Evolutionary conservation across 2,329 filamentous ascomycete species (phyloP), one percentile per base, ranked within the genome.

Genomic region (Pseudogymnoascus sp.): DNA sequence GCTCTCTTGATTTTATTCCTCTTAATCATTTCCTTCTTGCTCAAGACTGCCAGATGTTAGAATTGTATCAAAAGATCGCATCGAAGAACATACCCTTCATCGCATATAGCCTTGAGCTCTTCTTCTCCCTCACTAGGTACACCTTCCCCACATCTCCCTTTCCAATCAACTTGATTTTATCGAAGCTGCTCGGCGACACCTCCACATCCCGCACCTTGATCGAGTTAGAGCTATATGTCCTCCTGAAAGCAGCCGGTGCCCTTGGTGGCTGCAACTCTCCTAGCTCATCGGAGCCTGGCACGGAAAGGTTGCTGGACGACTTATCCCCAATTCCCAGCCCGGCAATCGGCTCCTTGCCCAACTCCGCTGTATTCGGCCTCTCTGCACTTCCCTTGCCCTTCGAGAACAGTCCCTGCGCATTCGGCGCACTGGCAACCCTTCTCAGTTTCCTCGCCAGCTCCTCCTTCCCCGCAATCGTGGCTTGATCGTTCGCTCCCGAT

Each of bases 1-100:
- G 94, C 94, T 72, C 94, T 86, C 82, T 99, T 99, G 78, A 99
- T 99, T 82, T 99, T 99, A 81, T 99, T 99, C 62, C 94, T 89
- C 80, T 99, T 99, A 76, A 99, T 99, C 94, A 99, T 99, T 76
- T 99, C 94, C 80, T 97, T 97, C 77, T 99, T 99, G 82, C 92
- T 97, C 75, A 99, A 74, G 5, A 99, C 94, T 97, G 71, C 14
- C 60, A 59, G 59, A 43, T 60, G 73, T 82, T 68, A 81, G 76
- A 68, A 47, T 8, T n/a, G 20, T 28, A 28, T 47, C 41, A 47
- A 25, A 22, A 11, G 6, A 28, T 47, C 12, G 50, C 33, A 59
- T 60, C 5, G 36, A 58, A 11, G 60, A 63, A 74, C 80, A 68
- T 74, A 97, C 93, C 93, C 78, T 99, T 99, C 94, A 99, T 99